phyloP scores from a whole-genome alignment of 2,329 filamentous ascomycete species.

The Cylindrodendrum hubeiense region DNA sequence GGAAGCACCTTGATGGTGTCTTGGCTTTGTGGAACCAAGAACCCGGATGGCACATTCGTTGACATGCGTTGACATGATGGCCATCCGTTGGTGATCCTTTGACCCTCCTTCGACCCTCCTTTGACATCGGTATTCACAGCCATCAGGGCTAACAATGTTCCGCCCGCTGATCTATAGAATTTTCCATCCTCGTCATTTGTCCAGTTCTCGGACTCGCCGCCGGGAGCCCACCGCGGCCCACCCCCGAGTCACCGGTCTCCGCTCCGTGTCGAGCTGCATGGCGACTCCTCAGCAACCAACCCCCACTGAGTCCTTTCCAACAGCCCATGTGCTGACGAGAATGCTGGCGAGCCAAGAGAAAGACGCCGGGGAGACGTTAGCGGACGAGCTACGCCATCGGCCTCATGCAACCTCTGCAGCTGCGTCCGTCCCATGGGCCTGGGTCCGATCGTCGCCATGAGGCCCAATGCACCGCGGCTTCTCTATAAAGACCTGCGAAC shows the following conservation, averaged over 20 bases:
- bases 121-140: slow-evolving; percentile 13
- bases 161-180: neutral
- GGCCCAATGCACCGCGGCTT: neutral
- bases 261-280: slow-evolving; percentile 1
- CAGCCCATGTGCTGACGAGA: neutral
- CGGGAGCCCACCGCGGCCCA: neutral
- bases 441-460: slow-evolving; percentile 12
- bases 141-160: neutral
- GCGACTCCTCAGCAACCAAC: neutral
- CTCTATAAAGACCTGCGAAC: slow-evolving; percentile 37
- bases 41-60: slow-evolving; percentile 40
- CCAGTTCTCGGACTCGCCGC: slow-evolving; percentile 1
- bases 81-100: no score
- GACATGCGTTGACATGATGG: slow-evolving; percentile 21
- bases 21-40: slow-evolving; percentile 32
- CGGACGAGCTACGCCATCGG: neutral
- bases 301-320: slow-evolving; percentile 26
- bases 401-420: neutral
- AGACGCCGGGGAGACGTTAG: neutral
- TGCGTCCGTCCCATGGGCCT: neutral
- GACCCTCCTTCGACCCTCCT: no score
- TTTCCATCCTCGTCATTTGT: slow-evolving; percentile 17
- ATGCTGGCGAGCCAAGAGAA: slow-evolving; percentile 11
- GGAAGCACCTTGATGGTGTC: slow-evolving; percentile 42
- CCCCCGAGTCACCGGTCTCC: slow-evolving; percentile 1